Evolutionary conservation across 2,329 filamentous ascomycete species (phyloP).

Genomic region (Sclerotinia borealis): DNA sequence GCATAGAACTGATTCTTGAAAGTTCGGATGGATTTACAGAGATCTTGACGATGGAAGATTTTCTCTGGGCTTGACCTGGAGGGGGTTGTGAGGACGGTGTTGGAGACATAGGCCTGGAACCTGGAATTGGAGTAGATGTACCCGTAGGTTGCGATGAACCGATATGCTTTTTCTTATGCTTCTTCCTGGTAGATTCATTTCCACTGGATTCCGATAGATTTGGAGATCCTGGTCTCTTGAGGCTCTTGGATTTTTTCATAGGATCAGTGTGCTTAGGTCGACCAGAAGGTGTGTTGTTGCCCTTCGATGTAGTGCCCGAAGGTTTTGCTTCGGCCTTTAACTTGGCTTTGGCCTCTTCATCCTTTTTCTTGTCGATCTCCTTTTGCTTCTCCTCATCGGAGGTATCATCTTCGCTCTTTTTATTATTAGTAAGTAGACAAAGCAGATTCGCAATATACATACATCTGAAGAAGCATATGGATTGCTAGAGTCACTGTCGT

Average conservation of each 20-base stretch:
- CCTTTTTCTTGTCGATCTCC: slow-evolving; percentile 56
- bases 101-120: slow-evolving; percentile 29
- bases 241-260: slow-evolving; percentile 44
- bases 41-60: slow-evolving; percentile 29
- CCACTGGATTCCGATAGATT: slow-evolving; percentile 83
- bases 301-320: slow-evolving; percentile 58
- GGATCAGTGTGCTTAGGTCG: slow-evolving; percentile 47
- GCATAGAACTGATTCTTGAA: slow-evolving; percentile 25
- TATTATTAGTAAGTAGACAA: slow-evolving; percentile 23
- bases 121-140: slow-evolving; percentile 49
- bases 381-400: slow-evolving; percentile 53
- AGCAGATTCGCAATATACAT: slow-evolving; percentile 18
- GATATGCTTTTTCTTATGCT: slow-evolving; percentile 63
- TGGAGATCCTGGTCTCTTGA: slow-evolving; percentile 82
- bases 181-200: slow-evolving; percentile 80
- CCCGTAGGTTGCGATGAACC: slow-evolving; percentile 47
- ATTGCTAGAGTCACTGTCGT: slow-evolving; percentile 65
- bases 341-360: slow-evolving; percentile 54
- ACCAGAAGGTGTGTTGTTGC: slow-evolving; percentile 60
- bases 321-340: slow-evolving; percentile 43
- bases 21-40: slow-evolving; percentile 29
- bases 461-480: slow-evolving; percentile 48
- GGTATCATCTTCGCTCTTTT: slow-evolving; percentile 45
- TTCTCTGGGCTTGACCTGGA: slow-evolving; percentile 23
- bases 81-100: slow-evolving; percentile 21